These are phyloP conservation scores for Termitomyces sp. DNA, from an alignment of 768 basidiomycete species.

Conservation along the genomic window DNA sequence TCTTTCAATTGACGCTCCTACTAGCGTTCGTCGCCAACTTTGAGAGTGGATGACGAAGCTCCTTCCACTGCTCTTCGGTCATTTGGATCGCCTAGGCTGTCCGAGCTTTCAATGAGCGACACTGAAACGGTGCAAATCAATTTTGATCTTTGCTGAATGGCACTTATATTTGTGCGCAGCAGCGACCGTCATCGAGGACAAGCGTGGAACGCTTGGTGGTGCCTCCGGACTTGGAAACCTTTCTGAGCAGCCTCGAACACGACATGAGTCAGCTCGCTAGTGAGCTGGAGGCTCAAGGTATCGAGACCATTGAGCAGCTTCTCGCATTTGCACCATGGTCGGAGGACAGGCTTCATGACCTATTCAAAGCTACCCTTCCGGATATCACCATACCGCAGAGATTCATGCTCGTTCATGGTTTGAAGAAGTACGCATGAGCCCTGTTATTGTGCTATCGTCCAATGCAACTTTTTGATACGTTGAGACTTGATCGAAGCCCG, in stretches of 20 bases:
- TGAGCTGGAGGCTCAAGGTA: neutral
- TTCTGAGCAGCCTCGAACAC: constrained; percentile 3
- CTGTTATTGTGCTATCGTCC: neutral
- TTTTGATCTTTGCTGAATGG: no score
- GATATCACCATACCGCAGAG: constrained; percentile 4
- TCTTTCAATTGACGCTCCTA: neutral
- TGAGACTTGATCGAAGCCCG: neutral
- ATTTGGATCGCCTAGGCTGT: neutral
- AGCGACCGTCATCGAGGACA: neutral
- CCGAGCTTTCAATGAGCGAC: neutral
- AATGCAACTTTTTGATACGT: neutral
- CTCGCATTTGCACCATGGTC: constrained; percentile 8
- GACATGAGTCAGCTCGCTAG: neutral
- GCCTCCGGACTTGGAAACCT: neutral
- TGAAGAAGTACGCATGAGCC: neutral
- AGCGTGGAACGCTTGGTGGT: neutral
- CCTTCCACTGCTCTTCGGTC: neutral
- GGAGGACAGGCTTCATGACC: constrained; percentile 1
- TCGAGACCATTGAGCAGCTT: constrained; percentile 3
- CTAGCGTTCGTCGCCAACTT: neutral
- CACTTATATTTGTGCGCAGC: neutral
- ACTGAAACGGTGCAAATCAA: neutral
- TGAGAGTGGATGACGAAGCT: neutral
- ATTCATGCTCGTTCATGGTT: constrained; percentile 9
- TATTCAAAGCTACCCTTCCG: constrained; percentile 10